These are phyloP conservation scores for Cercospora sp. DNA, from an alignment of 2,329 filamentous ascomycete species.

Conservation along the genomic window DNA sequence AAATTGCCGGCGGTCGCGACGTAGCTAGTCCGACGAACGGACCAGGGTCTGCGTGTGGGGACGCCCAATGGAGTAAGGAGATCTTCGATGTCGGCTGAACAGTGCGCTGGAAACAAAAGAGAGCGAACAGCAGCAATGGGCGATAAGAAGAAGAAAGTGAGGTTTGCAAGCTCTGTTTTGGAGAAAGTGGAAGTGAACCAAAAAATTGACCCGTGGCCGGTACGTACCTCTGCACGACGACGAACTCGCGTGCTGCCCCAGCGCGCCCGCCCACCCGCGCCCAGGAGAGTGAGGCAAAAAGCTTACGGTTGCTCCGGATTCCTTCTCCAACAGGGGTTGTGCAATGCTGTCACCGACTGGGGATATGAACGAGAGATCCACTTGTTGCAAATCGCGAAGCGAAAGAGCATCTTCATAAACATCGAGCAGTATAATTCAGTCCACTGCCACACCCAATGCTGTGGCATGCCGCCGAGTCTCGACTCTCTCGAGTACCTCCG, in stretches of 20 bases:
- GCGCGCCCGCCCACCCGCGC: not conserved
- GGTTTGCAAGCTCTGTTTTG: not conserved
- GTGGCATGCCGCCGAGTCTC: not conserved
- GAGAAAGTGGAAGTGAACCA: not conserved
- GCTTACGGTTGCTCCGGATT: not conserved
- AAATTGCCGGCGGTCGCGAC: conserved; percentile 2
- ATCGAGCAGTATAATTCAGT: not conserved
- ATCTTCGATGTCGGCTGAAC: not conserved
- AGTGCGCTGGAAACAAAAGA: not conserved
- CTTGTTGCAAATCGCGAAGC: not conserved
- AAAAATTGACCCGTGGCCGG: not conserved
- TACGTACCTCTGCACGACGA: not conserved
- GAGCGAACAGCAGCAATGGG: not conserved
- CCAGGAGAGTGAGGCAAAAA: not conserved
- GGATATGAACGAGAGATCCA: not conserved
- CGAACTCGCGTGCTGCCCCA: not conserved
- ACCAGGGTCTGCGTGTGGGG: conserved; percentile 2
- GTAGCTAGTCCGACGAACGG: not conserved
- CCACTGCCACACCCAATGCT: not conserved
- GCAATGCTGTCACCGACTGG: not conserved
- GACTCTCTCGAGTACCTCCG: not conserved
- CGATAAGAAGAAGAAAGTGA: not conserved
- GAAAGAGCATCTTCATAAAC: not conserved
- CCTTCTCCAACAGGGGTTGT: not conserved
- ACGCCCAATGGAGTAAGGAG: not conserved